Evolutionary conservation across 352 stramenopile genomes (phyloP), one percentile per base, ranked within the genome.

Genomic region (Phytophthora podocarpi): DNA sequence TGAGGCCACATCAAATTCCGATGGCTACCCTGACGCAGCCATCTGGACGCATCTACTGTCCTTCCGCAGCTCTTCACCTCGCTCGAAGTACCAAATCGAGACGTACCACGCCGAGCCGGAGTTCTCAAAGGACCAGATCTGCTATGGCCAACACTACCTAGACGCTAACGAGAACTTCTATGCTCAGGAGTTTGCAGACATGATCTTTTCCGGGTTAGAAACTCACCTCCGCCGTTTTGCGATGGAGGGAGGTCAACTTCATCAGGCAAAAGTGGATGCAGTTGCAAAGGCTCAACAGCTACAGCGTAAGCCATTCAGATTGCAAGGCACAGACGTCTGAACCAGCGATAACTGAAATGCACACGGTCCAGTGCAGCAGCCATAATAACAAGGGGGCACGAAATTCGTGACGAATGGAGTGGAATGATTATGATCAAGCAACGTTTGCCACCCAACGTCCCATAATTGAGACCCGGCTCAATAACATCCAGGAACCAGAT

Each of bases 21-120:
- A n/a, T n/a, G n/a, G 51, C 13, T 70, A 61, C 11, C 60, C 45
- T 20, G 75, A 82, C 41, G 70, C 73, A 4, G 59, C 64, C 11
- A 78, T 89, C 42, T 85, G 81, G 72, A 88, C 82, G 28, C 79
- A 88, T 35, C 53, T 91, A 46, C 40, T 83, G 58, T 73, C 80
- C 18, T 80, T 90, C 65, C 78, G 77, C 59, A 67, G 55, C 8
- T 74, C 61, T 9, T 68, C 64, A 0, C 58, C 49, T 24, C 59
- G 59, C 7, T 54, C 21, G 2, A 52, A 82, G 59, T 88, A 85
- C 54, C 59, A 53, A 35, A 74, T 88, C 12, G 68, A 86, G 46
- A 85, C 77, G 31, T 88, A 74, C 50, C 60, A 85, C n/a, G 70
- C 48, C 48, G 52, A 43, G n/a, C 47, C 56, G 3, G 48, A 51